These are phyloP conservation scores for Tolypocladium endophyticum DNA, from an alignment of 2,329 filamentous ascomycete genomes.

Conservation along the genomic window DNA sequence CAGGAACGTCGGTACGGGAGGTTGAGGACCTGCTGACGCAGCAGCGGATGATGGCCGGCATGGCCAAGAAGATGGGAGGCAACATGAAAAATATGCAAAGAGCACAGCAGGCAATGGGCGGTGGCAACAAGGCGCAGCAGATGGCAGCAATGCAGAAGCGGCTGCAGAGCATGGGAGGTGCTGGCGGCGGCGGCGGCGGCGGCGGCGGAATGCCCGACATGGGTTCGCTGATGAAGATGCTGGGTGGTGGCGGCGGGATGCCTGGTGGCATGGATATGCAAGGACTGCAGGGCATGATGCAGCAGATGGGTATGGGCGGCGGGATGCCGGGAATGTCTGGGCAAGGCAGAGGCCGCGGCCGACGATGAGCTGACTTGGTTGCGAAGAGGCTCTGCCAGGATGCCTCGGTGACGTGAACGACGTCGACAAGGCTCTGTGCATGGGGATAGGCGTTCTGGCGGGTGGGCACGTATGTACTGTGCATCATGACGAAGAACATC, in stretches of 20 bases:
- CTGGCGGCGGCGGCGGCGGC: slow-evolving; percentile 57
- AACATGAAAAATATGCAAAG: slow-evolving; percentile 97
- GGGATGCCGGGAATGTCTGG: slow-evolving; percentile 22
- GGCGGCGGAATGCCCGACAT: slow-evolving; percentile 70
- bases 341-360: not conserved
- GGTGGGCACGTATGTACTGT: not conserved
- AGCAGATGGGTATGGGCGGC: slow-evolving; percentile 55
- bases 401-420: no score
- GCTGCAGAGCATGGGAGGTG: slow-evolving; percentile 72
- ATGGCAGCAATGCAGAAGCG: slow-evolving; percentile 96
- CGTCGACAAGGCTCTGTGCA: not conserved
- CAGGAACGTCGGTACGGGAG: slow-evolving; percentile 81
- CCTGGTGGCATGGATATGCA: slow-evolving; percentile 64
- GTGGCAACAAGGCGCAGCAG: slow-evolving; percentile 85
- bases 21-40: slow-evolving; percentile 97
- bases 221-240: slow-evolving; percentile 83
- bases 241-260: slow-evolving; percentile 60
- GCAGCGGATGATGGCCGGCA: slow-evolving; percentile 96
- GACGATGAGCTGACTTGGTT: not conserved
- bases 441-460: not conserved
- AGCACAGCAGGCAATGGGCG: slow-evolving; percentile 82
- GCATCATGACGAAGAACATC: not conserved
- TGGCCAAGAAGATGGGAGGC: slow-evolving; percentile 98
- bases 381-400: not conserved
- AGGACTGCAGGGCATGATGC: slow-evolving; percentile 56